Evolutionary conservation across 2,329 filamentous ascomycete genomes (phyloP).

Genomic region (Phialophora macrospora): DNA sequence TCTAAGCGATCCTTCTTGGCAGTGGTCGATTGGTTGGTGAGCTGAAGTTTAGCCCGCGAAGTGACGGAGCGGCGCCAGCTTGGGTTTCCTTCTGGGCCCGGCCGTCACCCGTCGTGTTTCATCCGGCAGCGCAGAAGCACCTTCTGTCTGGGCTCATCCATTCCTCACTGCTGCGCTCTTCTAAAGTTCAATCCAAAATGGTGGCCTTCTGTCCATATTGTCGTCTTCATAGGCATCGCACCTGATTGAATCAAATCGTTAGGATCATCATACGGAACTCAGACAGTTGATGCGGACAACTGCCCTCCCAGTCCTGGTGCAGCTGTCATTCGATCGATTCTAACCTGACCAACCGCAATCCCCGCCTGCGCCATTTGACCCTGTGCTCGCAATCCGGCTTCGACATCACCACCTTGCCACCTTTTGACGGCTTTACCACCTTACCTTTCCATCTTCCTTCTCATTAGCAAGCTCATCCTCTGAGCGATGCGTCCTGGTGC

Average conservation of each 20-base stretch:
- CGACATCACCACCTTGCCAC: constrained; percentile 32
- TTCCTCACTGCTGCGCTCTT: not conserved
- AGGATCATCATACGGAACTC: constrained; percentile 5
- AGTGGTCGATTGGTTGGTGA: constrained; percentile 10
- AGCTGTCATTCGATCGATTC: constrained; percentile 15
- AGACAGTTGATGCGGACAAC: not conserved
- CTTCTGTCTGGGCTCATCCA: constrained; percentile 11
- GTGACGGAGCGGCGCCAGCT: constrained; percentile 9
- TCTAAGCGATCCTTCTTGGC: constrained; percentile 18
- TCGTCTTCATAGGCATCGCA: constrained; percentile 23
- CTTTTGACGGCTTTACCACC: constrained; percentile 15
- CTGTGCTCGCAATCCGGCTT: constrained; percentile 15
- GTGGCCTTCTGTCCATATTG: constrained; percentile 29
- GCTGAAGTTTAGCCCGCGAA: constrained; percentile 7
- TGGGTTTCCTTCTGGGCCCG: constrained; percentile 2
- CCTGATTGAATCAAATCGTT: constrained; percentile 20
- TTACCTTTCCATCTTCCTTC: constrained; percentile 7
- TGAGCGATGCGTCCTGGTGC: constrained; percentile 36
- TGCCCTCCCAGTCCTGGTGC: not conserved
- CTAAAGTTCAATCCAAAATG: constrained; percentile 20
- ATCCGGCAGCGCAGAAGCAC: constrained; percentile 16
- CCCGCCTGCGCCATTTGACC: constrained; percentile 32
- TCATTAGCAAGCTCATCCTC: constrained; percentile 16
- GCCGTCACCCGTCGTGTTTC: constrained; percentile 18
- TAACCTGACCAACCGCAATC: constrained; percentile 19